Conservation (phyloP, 2,329 filamentous ascomycete species). For the Clonostachys rosea region DNA sequence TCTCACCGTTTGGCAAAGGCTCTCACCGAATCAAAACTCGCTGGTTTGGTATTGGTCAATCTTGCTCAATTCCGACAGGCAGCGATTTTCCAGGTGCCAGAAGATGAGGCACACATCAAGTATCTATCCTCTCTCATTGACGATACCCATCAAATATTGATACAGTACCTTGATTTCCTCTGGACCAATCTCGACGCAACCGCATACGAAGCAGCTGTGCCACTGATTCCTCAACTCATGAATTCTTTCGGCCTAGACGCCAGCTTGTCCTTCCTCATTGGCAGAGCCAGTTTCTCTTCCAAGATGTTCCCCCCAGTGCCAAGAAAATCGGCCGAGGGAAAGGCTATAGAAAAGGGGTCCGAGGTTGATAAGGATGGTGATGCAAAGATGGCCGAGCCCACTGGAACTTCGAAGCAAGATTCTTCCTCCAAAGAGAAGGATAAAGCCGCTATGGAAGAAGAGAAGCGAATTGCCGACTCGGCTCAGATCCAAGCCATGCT, state of each 20-base stretch:
- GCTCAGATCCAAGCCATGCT: conserved; percentile 36
- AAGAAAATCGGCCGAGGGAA: conserved; percentile 17
- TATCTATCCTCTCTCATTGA: conserved; percentile 84
- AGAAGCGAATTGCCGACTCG: conserved; percentile 26
- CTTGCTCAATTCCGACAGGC: conserved; percentile 86
- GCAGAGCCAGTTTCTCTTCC: conserved; percentile 67
- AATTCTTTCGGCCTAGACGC: conserved; percentile 75
- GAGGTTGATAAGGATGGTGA: conserved; percentile 51
- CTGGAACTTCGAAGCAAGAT: conserved; percentile 15
- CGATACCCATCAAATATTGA: conserved; percentile 79
- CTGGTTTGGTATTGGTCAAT: conserved; percentile 79
- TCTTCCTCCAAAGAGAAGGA: not conserved
- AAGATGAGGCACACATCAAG: conserved; percentile 78
- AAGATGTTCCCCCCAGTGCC: conserved; percentile 39
- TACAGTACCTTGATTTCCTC: conserved; percentile 86
- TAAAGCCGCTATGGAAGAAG: not conserved
- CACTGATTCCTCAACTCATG: conserved; percentile 69
- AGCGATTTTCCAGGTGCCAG: conserved; percentile 72
- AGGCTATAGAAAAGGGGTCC: conserved; percentile 3
- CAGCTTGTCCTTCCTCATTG: conserved; percentile 79
- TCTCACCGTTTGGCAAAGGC: conserved; percentile 77
- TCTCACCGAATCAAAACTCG: conserved; percentile 72
- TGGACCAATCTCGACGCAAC: conserved; percentile 71
- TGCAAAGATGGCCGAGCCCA: conserved; percentile 37
- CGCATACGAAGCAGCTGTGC: conserved; percentile 76